phyloP scores from a whole-genome alignment of 495 filamentous ascomycete species.

The Saxophila tyrrhenica region DNA sequence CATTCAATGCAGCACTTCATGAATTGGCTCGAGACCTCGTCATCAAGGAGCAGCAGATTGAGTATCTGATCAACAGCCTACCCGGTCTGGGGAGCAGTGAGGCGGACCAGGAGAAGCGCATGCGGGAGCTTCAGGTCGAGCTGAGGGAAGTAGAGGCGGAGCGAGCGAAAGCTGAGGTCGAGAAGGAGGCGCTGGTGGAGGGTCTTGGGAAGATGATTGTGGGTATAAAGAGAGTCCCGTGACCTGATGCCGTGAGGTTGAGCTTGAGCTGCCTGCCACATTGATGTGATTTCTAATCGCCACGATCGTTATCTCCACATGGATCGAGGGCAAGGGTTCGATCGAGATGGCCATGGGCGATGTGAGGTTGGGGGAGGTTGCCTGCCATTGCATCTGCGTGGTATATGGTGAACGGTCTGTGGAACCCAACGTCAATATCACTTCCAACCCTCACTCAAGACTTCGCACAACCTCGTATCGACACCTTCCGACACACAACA shows the following conservation, averaged over 20 bases:
- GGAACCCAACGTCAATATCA: too few species aligned
- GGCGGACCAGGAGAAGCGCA: conserved; percentile 63
- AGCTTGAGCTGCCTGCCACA: neutral
- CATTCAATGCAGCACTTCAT: conserved; percentile 57
- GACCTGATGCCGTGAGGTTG: conserved; percentile 1
- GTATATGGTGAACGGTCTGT: too few species aligned
- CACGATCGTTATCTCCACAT: too few species aligned
- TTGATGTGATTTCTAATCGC: too few species aligned
- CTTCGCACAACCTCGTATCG: too few species aligned
- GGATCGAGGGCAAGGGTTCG: too few species aligned
- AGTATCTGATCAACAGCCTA: conserved; percentile 68
- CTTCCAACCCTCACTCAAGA: too few species aligned
- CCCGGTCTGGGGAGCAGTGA: conserved; percentile 80
- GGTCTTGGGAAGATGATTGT: conserved; percentile 57
- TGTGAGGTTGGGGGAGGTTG: too few species aligned
- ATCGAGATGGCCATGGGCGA: too few species aligned
- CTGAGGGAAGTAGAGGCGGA: conserved; percentile 63
- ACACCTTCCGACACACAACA: too few species aligned
- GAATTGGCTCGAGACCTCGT: conserved; percentile 84
- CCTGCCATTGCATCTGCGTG: too few species aligned
- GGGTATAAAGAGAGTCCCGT: conserved; percentile 29
- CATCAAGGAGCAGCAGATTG: conserved; percentile 88
- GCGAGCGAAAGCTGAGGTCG: conserved; percentile 54
- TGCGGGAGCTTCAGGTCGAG: conserved; percentile 65
- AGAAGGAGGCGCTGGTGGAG: conserved; percentile 55